A percentile compares a stretch with the other conserved stretches of the same genome.
These are phyloP conservation scores for Conidiobolus incongruus DNA, from an alignment of 371 early-diverging fungal genomes.

Conservation along the genomic window DNA sequence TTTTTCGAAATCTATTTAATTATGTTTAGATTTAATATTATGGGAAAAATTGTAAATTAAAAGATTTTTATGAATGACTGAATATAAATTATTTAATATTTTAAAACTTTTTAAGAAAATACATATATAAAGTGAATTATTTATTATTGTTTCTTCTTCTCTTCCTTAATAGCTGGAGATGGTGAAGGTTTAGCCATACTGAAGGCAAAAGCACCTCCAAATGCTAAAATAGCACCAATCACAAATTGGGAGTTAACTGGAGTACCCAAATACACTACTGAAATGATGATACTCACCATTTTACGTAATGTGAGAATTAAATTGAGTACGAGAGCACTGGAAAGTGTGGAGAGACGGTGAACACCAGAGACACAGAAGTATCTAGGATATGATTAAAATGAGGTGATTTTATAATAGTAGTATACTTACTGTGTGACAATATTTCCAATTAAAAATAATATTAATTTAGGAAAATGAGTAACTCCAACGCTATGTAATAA, in stretches of 20 bases:
- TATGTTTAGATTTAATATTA: too few relatives aligned
- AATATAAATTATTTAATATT: too few relatives aligned
- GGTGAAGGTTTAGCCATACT: too few relatives aligned
- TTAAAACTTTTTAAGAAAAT: too few relatives aligned
- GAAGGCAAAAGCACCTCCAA: slow-evolving; percentile 2
- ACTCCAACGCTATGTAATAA: slow-evolving; percentile 9
- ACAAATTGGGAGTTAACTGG: background rate
- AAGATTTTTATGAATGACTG: too few relatives aligned
- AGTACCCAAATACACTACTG: slow-evolving; percentile 49
- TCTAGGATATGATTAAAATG: slow-evolving; percentile 12
- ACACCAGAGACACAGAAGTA: slow-evolving; percentile 74
- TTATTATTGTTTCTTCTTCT: too few relatives aligned
- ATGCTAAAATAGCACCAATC: slow-evolving; percentile 1
- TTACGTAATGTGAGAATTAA: slow-evolving; percentile 70
- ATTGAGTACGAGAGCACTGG: slow-evolving; percentile 60
- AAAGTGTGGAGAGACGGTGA: slow-evolving; percentile 48
- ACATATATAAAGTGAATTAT: too few relatives aligned
- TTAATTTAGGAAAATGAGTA: slow-evolving; percentile 27
- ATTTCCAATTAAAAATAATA: slow-evolving; percentile 43
- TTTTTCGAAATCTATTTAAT: too few relatives aligned
- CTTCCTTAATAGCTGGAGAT: too few relatives aligned
- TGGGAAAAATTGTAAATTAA: too few relatives aligned
- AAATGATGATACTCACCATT: slow-evolving; percentile 52
- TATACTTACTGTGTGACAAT: slow-evolving; percentile 47
- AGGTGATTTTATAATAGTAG: too few relatives aligned